A percentile compares a stretch with the other conserved stretches of the same genome.
Evolutionary conservation across 192 early-diverging fungal genomes (phyloP).

Genomic region (Backusella australiensis): DNA sequence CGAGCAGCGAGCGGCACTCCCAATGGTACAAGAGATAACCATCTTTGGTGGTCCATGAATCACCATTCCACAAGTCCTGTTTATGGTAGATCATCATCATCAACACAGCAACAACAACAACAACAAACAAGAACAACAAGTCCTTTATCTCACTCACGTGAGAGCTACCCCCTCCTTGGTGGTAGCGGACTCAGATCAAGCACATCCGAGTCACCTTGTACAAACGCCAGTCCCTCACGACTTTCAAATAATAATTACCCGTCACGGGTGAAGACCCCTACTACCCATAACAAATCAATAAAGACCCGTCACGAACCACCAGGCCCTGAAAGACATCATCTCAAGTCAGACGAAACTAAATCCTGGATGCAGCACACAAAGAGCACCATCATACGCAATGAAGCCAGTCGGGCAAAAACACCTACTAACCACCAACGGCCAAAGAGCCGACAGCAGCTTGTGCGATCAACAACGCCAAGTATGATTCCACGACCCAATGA

Average conservation of each 20-base stretch:
- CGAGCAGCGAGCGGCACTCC: conserved; percentile 18
- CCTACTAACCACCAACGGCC: conserved; percentile 1
- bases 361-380: conserved; percentile 27
- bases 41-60: conserved; percentile 20
- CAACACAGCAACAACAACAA: background rate
- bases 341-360: background rate
- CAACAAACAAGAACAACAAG: conserved; percentile 10
- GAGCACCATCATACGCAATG: conserved; percentile 21
- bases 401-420: conserved; percentile 7
- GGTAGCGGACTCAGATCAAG: conserved; percentile 10
- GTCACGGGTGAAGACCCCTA: conserved; percentile 4
- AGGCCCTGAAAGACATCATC: background rate
- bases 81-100: conserved; percentile 7
- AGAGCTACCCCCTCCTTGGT: background rate
- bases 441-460: background rate
- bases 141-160: conserved; percentile 11
- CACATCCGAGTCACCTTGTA: conserved; percentile 12
- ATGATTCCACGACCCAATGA: conserved; percentile 38
- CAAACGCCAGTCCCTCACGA: conserved; percentile 1
- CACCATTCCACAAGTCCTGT: conserved; percentile 22
- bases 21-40: conserved; percentile 13
- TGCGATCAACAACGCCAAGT: conserved; percentile 24
- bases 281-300: background rate
- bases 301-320: conserved; percentile 11
- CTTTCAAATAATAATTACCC: background rate